These are phyloP conservation scores for Trichaptum fuscoviolaceum DNA, from an alignment of 768 basidiomycete species.

Conservation along the genomic window DNA sequence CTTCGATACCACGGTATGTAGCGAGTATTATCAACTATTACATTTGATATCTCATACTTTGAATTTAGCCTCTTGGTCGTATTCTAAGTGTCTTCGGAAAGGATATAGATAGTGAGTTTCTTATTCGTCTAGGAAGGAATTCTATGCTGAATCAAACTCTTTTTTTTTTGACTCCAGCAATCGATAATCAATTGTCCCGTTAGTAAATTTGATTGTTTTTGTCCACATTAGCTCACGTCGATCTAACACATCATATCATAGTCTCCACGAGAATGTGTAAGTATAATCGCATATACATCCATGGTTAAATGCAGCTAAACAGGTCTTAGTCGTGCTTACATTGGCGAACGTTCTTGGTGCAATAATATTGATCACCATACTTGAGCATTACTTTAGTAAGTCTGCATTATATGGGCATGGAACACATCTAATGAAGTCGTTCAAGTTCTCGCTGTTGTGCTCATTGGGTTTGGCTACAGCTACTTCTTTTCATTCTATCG, in stretches of 20 bases:
- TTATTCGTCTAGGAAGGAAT: not conserved
- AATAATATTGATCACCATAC: conserved; percentile 48
- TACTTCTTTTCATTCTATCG: conserved; percentile 68
- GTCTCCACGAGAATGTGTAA: conserved; percentile 54
- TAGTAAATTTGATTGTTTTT: conserved; percentile 13
- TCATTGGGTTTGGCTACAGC: conserved; percentile 54
- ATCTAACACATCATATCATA: conserved; percentile 16
- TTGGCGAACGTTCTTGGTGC: conserved; percentile 46
- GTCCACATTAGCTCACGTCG: not conserved
- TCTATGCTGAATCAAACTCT: not conserved
- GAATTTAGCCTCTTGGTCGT: conserved; percentile 48
- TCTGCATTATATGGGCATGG: conserved; percentile 6
- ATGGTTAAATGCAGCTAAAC: conserved; percentile 2
- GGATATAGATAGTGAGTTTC: conserved; percentile 51
- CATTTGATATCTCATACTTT: not conserved
- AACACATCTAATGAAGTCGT: not conserved
- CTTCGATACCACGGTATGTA: conserved; percentile 60
- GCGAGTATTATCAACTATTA: not conserved
- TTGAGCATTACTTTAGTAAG: conserved; percentile 60
- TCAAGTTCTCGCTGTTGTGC: conserved; percentile 49
- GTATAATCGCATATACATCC: conserved; percentile 18
- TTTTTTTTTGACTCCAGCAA: conserved; percentile 27
- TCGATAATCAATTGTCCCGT: conserved; percentile 60
- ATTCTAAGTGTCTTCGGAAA: conserved; percentile 61
- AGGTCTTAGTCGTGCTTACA: conserved; percentile 40